Base-by-base conservation (phyloP, 257 asterid genomes). In the Solanum chaucha region DNA sequence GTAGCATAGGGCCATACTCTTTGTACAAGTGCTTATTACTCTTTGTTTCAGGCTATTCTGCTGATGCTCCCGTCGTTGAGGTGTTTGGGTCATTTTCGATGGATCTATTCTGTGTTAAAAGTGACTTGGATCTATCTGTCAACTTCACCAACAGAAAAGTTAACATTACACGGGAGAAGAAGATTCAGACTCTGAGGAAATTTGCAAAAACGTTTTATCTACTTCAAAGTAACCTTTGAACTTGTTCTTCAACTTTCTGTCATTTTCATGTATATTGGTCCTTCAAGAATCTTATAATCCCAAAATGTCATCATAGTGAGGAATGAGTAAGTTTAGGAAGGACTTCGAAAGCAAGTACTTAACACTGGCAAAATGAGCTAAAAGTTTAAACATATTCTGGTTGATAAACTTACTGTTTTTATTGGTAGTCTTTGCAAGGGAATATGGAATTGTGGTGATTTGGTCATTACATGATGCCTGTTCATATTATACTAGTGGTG, bases 21-120 rank as follows among this genome's bases (percentile, higher is more conserved):
- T 10, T 38, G 19, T 3, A 38, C 81, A 73, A 20, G 30, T 55
- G 74, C 85, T 85, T 55, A 34, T 22, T 35, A 48, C 78, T 81
- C n/a, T 58, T 83, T 81, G 77, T 88, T 90, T 83, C 95, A 96
- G 98, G 92, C 64, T 68, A 89, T 77, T 90, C 97, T 41, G 89
- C 86, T 65, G 90, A 93, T 38, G 86, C 88, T 88, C 99, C 98
- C 22, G 89, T 88, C 22, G 93, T 96, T 88, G 97, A 90, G 93
- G 99, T 92, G 89, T 96, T 95, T 87, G 99, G 98, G 85, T 96
- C 99, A 58, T 95, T 94, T 85, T 93, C 93, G 13, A 96, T 96
- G 99, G 98, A 96, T 91, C 93, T 96, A 78, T 96, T 96, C 85
- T 93, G 91, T 88, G 86, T 88, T 38, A 90, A 91, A 81, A 96